These are phyloP conservation scores for Keithomyces neogunnii DNA, from an alignment of 2,329 filamentous ascomycete species.

Conservation along the genomic window DNA sequence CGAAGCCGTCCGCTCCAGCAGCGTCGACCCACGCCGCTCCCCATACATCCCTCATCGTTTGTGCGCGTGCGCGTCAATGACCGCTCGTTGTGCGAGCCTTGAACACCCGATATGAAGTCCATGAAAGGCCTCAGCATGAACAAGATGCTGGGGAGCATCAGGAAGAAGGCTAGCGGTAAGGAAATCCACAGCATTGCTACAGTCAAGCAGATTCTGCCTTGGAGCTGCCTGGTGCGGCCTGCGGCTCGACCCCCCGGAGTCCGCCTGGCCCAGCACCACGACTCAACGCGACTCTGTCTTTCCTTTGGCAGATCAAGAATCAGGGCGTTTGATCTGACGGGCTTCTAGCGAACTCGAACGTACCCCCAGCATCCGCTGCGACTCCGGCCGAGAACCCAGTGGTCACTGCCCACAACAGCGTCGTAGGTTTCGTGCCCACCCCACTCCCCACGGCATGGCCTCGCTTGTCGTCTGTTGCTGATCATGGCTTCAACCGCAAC, in stretches of 20 bases:
- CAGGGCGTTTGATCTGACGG: not conserved
- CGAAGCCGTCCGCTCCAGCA: not conserved
- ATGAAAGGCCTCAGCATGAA: constrained; percentile 48
- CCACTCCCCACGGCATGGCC: not conserved
- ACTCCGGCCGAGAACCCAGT: constrained; percentile 54
- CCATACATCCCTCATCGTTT: not conserved
- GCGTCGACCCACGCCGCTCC: not conserved
- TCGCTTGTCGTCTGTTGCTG: not conserved
- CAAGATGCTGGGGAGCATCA: constrained; percentile 48
- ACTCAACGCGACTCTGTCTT: not conserved
- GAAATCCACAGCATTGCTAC: not conserved
- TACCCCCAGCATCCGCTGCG: constrained; percentile 12
- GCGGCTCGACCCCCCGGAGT: not conserved
- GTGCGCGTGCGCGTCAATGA: not conserved
- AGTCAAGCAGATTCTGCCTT: too few relatives aligned
- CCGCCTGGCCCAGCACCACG: not conserved
- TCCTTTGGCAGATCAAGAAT: not conserved
- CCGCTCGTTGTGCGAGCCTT: not conserved
- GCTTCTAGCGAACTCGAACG: constrained; percentile 2
- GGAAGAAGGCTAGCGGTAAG: constrained; percentile 32
- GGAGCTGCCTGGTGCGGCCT: not conserved
- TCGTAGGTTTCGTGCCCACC: constrained; percentile 40
- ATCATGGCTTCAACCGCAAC: constrained; percentile 16
- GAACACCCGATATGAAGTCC: constrained; percentile 25
- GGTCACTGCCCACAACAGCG: constrained; percentile 53